Evolutionary conservation across 1,139 yeast species (phyloP).

Genomic region (Yamadazyma atmosphaerica): DNA sequence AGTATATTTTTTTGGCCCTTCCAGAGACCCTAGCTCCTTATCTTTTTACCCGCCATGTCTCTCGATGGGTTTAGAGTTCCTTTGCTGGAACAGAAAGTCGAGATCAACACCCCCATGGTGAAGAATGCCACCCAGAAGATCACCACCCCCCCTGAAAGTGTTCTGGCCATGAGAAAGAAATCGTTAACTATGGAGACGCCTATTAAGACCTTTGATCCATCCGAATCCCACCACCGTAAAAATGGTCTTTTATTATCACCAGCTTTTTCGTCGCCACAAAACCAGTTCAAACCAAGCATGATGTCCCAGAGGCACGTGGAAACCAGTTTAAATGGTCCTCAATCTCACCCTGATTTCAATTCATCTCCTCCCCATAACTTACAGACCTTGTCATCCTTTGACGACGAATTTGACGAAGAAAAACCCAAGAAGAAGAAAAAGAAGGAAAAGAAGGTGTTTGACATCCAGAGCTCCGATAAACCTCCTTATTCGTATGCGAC

Average conservation of each 20-base stretch:
- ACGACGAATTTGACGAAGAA: slow-evolving; percentile 17
- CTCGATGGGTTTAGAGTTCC: slow-evolving; percentile 19
- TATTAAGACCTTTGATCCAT: slow-evolving; percentile 12
- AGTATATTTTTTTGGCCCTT: too few species aligned
- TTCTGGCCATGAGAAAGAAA: slow-evolving; percentile 14
- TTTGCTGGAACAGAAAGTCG: slow-evolving; percentile 16
- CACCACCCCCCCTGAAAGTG: slow-evolving; percentile 38
- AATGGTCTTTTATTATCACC: slow-evolving; percentile 35
- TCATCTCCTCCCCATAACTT: not conserved
- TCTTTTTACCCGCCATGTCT: slow-evolving; percentile 9
- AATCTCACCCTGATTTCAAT: not conserved
- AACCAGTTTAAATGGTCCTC: too few species aligned
- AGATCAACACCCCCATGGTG: slow-evolving; percentile 18
- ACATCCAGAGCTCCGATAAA: slow-evolving; percentile 53
- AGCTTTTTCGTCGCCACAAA: slow-evolving; percentile 50
- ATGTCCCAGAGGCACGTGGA: too few species aligned
- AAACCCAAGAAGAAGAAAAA: slow-evolving; percentile 17
- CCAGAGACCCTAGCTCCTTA: not conserved
- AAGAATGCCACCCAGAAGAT: slow-evolving; percentile 19
- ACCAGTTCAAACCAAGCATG: slow-evolving; percentile 10
- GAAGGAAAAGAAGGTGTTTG: slow-evolving; percentile 23
- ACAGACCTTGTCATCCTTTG: slow-evolving; percentile 17
- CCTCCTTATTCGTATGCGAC: slow-evolving; percentile 97
- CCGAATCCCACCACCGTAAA: slow-evolving; percentile 3
- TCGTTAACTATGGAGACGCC: slow-evolving; percentile 19